These are phyloP conservation scores for Salicornia ramosissima DNA, from an alignment of 148 eudicot species.

Conservation along the genomic window DNA sequence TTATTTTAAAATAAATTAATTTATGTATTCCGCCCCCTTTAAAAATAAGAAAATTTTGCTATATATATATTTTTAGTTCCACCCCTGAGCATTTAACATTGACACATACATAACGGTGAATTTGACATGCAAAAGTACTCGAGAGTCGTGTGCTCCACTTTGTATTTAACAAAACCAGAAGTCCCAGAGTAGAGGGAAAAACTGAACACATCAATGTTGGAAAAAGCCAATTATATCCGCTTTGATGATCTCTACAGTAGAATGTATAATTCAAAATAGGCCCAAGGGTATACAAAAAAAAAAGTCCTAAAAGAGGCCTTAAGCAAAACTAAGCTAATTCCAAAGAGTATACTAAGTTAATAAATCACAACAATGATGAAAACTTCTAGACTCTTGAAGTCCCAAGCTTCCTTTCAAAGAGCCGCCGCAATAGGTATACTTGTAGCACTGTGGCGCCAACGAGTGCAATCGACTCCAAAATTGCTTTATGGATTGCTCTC, in stretches of 20 bases:
- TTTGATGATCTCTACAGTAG: constrained; percentile 12
- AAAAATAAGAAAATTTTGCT: no score
- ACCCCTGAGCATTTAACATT: no score
- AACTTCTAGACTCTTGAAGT: constrained; percentile 47
- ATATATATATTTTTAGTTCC: no score
- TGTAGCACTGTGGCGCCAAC: constrained; percentile 69
- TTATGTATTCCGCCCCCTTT: no score
- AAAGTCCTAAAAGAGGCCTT: constrained; percentile 5
- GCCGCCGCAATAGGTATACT: constrained; percentile 66
- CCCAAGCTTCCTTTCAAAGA: constrained; percentile 72
- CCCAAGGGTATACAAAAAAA: no score
- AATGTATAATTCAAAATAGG: background rate
- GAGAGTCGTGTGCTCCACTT: no score
- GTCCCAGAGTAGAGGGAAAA: background rate
- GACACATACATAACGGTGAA: no score
- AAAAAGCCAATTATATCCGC: constrained; percentile 2
- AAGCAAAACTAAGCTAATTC: constrained; percentile 10
- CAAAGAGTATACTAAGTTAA: background rate
- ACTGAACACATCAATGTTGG: background rate
- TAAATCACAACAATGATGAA: constrained; percentile 1
- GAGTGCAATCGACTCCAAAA: constrained; percentile 69
- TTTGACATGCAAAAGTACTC: no score
- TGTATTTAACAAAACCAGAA: no score
- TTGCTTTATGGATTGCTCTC: constrained; percentile 74
- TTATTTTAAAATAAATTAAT: no score